phyloP scores from a whole-genome alignment of 805 yeast species.

The Wickerhamomyces canadensis region DNA sequence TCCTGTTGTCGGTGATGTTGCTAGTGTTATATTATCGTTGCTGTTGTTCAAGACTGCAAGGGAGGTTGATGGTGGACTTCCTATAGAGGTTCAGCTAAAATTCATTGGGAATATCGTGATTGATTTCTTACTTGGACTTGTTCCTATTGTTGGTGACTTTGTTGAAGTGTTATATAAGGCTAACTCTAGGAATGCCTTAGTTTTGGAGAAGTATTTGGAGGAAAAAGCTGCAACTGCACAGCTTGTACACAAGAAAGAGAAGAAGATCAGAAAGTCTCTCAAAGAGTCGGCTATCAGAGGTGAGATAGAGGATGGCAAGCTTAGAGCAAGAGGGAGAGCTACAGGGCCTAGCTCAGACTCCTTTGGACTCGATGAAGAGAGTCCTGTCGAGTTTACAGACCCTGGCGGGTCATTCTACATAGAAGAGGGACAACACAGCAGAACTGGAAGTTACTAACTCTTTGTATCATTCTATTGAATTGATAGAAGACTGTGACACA shows the following conservation, averaged over 20 bases:
- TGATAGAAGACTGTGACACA: too few relatives aligned
- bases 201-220: constrained; percentile 54
- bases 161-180: constrained; percentile 69
- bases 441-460: too few relatives aligned
- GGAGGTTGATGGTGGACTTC: constrained; percentile 60
- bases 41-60: constrained; percentile 37
- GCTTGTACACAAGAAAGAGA: not conserved
- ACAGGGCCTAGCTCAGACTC: too few relatives aligned
- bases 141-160: constrained; percentile 74
- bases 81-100: constrained; percentile 42
- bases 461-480: too few relatives aligned
- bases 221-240: constrained; percentile 12
- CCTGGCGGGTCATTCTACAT: too few relatives aligned
- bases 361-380: too few relatives aligned
- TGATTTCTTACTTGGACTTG: constrained; percentile 65
- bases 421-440: too few relatives aligned
- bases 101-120: constrained; percentile 59
- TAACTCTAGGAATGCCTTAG: constrained; percentile 64
- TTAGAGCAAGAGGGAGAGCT: too few relatives aligned
- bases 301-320: too few relatives aligned
- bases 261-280: too few relatives aligned
- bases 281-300: too few relatives aligned
- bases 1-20: constrained; percentile 62
- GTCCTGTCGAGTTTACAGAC: too few relatives aligned
- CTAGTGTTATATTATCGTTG: constrained; percentile 47